Conservation (phyloP, 306 rosid genomes). For the Senna tora region DNA sequence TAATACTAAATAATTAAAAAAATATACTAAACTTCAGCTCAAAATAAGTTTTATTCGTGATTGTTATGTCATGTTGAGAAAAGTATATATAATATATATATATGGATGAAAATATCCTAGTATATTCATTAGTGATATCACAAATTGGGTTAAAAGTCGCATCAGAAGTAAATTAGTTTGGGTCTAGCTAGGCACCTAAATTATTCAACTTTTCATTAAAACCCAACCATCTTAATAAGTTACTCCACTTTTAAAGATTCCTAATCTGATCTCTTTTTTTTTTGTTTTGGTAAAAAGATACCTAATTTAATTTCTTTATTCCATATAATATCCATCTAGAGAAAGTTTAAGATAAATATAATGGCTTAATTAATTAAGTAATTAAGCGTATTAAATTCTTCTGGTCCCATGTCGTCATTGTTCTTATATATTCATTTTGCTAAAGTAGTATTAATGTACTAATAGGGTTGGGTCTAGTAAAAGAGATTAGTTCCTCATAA, state of each 20-base stretch:
- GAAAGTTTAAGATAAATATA: conserved; percentile 25
- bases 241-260: conserved; percentile 6
- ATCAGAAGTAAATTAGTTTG: conserved; percentile 28
- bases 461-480: too few species aligned
- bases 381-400: background rate
- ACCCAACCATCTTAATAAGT: conserved; percentile 22
- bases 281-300: conserved; percentile 4
- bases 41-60: too few species aligned
- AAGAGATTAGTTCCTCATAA: too few species aligned
- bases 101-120: too few species aligned
- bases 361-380: background rate
- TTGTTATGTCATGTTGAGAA: too few species aligned
- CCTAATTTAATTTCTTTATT: conserved; percentile 29
- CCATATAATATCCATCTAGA: conserved; percentile 7
- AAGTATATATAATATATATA: too few species aligned
- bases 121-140: too few species aligned
- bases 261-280: background rate
- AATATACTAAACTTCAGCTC: too few species aligned
- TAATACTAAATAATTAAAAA: too few species aligned
- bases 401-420: background rate
- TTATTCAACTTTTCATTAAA: conserved; percentile 41
- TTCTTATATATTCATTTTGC: background rate
- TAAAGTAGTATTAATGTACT: background rate
- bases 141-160: conserved; percentile 34
- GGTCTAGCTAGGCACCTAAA: conserved; percentile 32